These are phyloP conservation scores for Sarcomyxa edulis DNA, from an alignment of 768 basidiomycete genomes.

Conservation along the genomic window DNA sequence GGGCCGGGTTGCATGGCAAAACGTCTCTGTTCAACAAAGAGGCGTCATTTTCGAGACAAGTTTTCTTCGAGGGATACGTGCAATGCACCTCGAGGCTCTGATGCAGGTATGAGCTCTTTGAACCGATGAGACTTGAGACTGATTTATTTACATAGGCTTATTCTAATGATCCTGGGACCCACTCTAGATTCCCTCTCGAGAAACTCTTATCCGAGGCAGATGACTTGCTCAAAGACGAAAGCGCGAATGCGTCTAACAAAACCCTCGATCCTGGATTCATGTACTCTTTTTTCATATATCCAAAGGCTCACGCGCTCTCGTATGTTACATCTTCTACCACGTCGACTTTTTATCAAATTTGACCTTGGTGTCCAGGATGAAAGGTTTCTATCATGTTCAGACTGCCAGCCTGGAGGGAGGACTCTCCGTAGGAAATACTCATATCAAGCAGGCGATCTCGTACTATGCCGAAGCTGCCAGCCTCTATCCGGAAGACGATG, in stretches of 20 bases:
- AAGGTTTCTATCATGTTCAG: conserved; percentile 24
- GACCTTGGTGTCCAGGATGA: conserved; percentile 14
- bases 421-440: conserved; percentile 12
- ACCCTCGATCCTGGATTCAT: conserved; percentile 22
- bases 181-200: conserved; percentile 16
- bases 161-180: conserved; percentile 8
- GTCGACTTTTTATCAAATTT: too few relatives aligned
- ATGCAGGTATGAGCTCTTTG: conserved; percentile 27
- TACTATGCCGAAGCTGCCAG: conserved; percentile 26
- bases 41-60: conserved; percentile 37
- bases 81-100: conserved; percentile 25
- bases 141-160: conserved; percentile 11
- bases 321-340: conserved; percentile 20
- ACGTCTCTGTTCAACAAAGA: conserved; percentile 30
- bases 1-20: conserved; percentile 32
- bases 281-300: conserved; percentile 32
- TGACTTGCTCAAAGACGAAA: conserved; percentile 27
- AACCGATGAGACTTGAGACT: too few relatives aligned
- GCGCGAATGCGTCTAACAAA: too few relatives aligned
- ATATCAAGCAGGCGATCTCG: conserved; percentile 17
- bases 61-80: conserved; percentile 36
- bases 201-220: conserved; percentile 24
- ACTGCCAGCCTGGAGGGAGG: conserved; percentile 13
- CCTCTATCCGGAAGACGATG: conserved; percentile 31
- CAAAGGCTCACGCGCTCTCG: conserved; percentile 30